These are phyloP conservation scores for Macadamia tetraphylla DNA, from an alignment of 164 flowering plant species.

Conservation along the genomic window DNA sequence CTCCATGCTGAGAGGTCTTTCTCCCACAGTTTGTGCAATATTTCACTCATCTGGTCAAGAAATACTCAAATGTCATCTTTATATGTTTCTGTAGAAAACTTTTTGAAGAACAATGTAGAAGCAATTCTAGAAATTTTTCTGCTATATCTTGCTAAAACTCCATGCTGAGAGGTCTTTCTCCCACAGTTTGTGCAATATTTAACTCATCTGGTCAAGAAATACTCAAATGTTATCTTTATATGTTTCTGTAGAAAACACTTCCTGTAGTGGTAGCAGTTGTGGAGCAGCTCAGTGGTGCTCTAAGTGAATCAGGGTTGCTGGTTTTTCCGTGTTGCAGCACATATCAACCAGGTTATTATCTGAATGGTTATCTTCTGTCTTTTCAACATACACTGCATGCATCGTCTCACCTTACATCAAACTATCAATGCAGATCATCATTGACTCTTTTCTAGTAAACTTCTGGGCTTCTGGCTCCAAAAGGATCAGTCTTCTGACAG, in stretches of 20 bases:
- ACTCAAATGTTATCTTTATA: neutral
- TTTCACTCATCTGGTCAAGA: neutral
- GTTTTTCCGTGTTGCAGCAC: conserved; percentile 97
- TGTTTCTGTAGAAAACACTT: conserved; percentile 71
- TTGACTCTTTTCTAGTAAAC: conserved; percentile 67
- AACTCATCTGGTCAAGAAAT: neutral
- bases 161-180: neutral
- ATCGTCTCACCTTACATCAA: neutral
- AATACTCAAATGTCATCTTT: neutral
- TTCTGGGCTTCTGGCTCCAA: conserved; percentile 32
- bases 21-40: neutral
- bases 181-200: neutral
- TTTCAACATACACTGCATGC: conserved; percentile 1
- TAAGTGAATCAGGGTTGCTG: conserved; percentile 81
- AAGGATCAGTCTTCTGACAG: conserved; percentile 29
- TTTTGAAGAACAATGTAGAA: too few species aligned
- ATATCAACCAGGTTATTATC: conserved; percentile 69
- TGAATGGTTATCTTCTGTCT: neutral
- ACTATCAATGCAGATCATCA: conserved; percentile 44
- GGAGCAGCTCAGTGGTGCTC: conserved; percentile 81
- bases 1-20: neutral
- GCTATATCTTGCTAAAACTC: too few species aligned
- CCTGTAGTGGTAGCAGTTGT: conserved; percentile 93
- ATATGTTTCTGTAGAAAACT: conserved; percentile 61
- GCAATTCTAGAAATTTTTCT: too few species aligned